These are phyloP conservation scores for Skeletonema potamos DNA, from an alignment of 108 stramenopile species.

Conservation along the genomic window DNA sequence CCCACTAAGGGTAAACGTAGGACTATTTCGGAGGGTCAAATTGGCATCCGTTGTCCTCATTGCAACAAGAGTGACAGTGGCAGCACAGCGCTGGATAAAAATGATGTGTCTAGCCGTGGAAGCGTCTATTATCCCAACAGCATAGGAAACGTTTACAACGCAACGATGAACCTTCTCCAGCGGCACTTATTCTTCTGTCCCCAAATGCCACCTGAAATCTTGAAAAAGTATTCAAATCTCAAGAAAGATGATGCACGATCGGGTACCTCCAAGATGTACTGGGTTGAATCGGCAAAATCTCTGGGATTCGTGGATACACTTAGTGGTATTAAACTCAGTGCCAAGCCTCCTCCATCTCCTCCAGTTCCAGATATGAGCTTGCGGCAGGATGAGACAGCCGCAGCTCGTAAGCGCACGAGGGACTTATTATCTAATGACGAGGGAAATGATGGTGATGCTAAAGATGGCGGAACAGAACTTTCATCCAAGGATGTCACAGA, in stretches of 20 bases:
- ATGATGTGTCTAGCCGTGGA: conserved; percentile 52
- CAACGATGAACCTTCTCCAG: conserved; percentile 51
- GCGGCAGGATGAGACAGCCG: background rate
- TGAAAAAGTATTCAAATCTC: conserved; percentile 63
- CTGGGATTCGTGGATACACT: conserved; percentile 78
- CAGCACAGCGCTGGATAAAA: background rate
- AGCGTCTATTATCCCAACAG: conserved; percentile 73
- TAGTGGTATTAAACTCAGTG: conserved; percentile 66
- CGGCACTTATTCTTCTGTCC: conserved; percentile 75
- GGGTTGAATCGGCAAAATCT: conserved; percentile 71
- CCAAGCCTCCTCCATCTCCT: conserved; percentile 30
- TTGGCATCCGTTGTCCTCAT: conserved; percentile 86
- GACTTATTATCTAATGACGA: background rate
- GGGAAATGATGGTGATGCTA: background rate
- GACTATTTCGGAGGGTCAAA: conserved; percentile 73
- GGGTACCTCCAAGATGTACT: conserved; percentile 82
- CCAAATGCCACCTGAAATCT: conserved; percentile 54
- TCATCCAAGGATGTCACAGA: background rate
- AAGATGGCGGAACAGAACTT: conserved; percentile 1
- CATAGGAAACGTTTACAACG: conserved; percentile 34
- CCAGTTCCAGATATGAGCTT: background rate
- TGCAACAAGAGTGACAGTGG: conserved; percentile 45
- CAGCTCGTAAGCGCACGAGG: background rate
- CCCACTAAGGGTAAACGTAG: conserved; percentile 82
- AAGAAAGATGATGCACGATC: conserved; percentile 78